Percentiles rank a stretch among this genome's conserved stretches.
phyloP scores from a whole-genome alignment of 2,329 filamentous ascomycete genomes.

The Alternaria sp. region DNA sequence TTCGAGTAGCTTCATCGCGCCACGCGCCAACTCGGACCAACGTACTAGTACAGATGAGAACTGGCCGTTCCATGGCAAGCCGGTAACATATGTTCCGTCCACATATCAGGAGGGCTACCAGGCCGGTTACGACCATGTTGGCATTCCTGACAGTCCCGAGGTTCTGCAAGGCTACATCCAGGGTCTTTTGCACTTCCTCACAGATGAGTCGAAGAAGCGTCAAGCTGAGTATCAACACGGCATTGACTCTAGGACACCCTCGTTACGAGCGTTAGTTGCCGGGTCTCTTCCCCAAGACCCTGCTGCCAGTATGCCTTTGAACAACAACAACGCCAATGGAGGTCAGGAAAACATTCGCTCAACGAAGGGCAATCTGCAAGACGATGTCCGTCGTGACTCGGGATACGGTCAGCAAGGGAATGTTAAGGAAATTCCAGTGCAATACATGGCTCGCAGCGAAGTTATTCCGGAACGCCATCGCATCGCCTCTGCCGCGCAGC shows the following conservation, averaged over 20 bases:
- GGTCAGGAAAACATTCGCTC: slow-evolving; percentile 41
- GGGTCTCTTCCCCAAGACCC: slow-evolving; percentile 41
- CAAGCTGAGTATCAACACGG: slow-evolving; percentile 21
- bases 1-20: slow-evolving; percentile 21
- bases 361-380: slow-evolving; percentile 15
- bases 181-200: slow-evolving; percentile 42
- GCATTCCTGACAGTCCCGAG: slow-evolving; percentile 43
- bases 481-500: slow-evolving; percentile 22
- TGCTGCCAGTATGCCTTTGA: slow-evolving; percentile 39
- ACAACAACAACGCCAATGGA: slow-evolving; percentile 19
- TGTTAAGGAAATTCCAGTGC: slow-evolving; percentile 16
- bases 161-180: slow-evolving; percentile 48
- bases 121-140: slow-evolving; percentile 47
- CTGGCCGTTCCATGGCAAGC: slow-evolving; percentile 34
- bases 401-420: slow-evolving; percentile 25
- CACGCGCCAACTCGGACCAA: slow-evolving; percentile 27
- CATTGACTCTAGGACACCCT: slow-evolving; percentile 30
- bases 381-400: slow-evolving; percentile 23
- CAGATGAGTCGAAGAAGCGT: slow-evolving; percentile 37
- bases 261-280: slow-evolving; percentile 39
- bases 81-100: slow-evolving; percentile 33
- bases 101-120: slow-evolving; percentile 53
- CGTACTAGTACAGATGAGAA: slow-evolving; percentile 31
- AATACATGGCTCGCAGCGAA: slow-evolving; percentile 27
- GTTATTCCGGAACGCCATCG: slow-evolving; percentile 24